Evolutionary conservation across 345 rosid genomes (phyloP), one percentile per base, ranked within the genome.

Genomic region (Eucalyptus guilfoylei): DNA sequence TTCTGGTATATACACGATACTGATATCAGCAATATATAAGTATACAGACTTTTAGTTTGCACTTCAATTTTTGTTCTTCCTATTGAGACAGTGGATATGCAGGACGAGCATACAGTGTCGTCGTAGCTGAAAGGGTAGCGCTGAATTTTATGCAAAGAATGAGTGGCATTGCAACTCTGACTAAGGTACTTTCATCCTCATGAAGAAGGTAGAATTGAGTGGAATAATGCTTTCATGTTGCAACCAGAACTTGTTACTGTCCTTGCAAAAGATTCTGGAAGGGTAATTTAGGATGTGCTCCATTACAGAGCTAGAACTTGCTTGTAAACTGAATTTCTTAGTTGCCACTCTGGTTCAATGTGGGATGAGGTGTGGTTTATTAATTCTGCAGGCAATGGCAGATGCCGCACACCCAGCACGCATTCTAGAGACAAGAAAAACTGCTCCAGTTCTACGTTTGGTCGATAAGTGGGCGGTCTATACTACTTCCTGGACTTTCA

Each of bases 121-220:
- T 98, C 91, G 95, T 95, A 87, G 96, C 99, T 26, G 99, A 98
- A 94, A 94, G 99, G 88, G 96, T 97, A 90, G 99, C 90, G 88
- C 94, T 98, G 86, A 97, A 98, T 90, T 98, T 97, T 92, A 96
- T 98, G 97, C 99, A 98, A 92, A 95, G 98, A 93, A 98, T 97
- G 99, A 98, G 99, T 87, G 99, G 99, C 89, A 96, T 97, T 91
- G 99, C 99, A 9, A 96, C 99, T 40, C 92, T 98, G 88, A 97
- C 99, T 80, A 96, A 95, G 98, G 99, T 97, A 87, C 50, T 89
- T 30, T 34, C 44, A 81, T 44, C 24, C 42, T 42, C 28, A 17
- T 44, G 76, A 45, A 44, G 49, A 26, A 62, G 83, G 83, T 76
- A 37, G 47, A 37, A 76, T 5, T 76, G 45, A 37, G 26, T 21